These are phyloP conservation scores for Corchorus olitorius DNA, from an alignment of 345 rosid genomes.

Conservation along the genomic window DNA sequence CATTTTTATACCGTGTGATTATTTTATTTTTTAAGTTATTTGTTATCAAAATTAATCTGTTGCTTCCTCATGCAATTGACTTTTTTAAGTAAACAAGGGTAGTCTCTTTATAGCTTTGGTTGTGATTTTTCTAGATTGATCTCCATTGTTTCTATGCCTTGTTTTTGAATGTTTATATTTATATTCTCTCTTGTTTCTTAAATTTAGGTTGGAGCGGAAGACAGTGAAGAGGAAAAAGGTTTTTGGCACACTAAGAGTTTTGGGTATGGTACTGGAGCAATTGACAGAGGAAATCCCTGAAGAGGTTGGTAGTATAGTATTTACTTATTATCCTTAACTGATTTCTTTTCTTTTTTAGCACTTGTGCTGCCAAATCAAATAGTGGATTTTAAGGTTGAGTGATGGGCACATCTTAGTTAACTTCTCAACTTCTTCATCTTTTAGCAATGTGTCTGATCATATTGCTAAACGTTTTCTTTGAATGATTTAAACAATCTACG, in stretches of 20 bases:
- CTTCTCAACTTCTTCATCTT: not conserved
- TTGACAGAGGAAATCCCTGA: constrained; percentile 80
- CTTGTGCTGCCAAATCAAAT: not conserved
- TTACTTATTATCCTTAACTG: constrained; percentile 16
- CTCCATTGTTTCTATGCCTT: not conserved
- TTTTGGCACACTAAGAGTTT: constrained; percentile 79
- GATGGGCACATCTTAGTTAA: not conserved
- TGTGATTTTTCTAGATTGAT: not conserved
- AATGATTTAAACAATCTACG: too few relatives aligned
- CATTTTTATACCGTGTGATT: not conserved
- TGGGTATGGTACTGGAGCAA: constrained; percentile 84
- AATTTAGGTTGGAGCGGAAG: constrained; percentile 79
- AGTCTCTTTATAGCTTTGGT: not conserved
- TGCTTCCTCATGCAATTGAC: not conserved
- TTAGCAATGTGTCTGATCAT: not conserved
- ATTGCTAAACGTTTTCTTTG: not conserved
- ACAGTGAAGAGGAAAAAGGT: constrained; percentile 84
- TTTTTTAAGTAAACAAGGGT: not conserved
- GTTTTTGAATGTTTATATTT: constrained; percentile 4
- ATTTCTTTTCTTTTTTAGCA: not conserved
- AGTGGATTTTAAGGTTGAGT: not conserved
- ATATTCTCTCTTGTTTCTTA: constrained; percentile 18
- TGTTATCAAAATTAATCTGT: constrained; percentile 2
- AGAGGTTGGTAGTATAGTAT: constrained; percentile 54
- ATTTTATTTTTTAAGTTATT: not conserved